Base-by-base conservation (phyloP, 768 basidiomycete genomes). In the Psilocybe cyanescens region DNA sequence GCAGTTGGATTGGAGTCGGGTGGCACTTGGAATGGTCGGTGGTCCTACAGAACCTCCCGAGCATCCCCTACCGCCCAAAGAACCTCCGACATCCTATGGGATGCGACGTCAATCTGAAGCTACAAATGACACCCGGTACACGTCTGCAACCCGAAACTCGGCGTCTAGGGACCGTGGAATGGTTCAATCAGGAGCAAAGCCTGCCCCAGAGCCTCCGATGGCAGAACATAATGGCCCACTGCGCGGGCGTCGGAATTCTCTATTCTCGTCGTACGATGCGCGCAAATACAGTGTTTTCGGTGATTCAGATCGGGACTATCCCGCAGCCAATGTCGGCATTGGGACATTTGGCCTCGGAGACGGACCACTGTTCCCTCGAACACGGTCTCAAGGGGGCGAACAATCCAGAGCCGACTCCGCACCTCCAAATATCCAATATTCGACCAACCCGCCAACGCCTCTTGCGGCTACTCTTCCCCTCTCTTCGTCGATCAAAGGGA, bases 1-100 rank as follows among this genome's bases (percentile, higher is more conserved):
- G 4, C 78, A 79, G 41, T 67, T 86, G 30, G 83, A 86, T 58
- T 89, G 72, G 74, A 69, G 59, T 41, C 57, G 62, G n/a, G 63
- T 61, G 8, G 52, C 65, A n/a, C 45, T 70, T 24, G 68, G 64
- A 2, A 55, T 66, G n/a, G 57, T 31, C 17, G 55, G 55, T 9
- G 60, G 47, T 7, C 57, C 47, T 8, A 12, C 55, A 11, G 47
- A 60, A 8, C 16, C 33, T 31, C 33, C 37, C 37, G 49, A 12
- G 28, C 46, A 31, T 24, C 17, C 46, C 6, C 29, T 31, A 3
- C 47, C 53, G 9, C 51, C 33, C 51, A 59, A 54, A 33, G 54
- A 35, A 19, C 39, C 55, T 2, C 24, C 53, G 35, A 28, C 52
- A 1, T 56, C 44, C 2, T 47, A 24, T 11, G 48, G 8, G 4